Evolutionary conservation across 2,329 filamentous ascomycete genomes (phyloP).

Genomic region (Colletotrichum sojae): DNA sequence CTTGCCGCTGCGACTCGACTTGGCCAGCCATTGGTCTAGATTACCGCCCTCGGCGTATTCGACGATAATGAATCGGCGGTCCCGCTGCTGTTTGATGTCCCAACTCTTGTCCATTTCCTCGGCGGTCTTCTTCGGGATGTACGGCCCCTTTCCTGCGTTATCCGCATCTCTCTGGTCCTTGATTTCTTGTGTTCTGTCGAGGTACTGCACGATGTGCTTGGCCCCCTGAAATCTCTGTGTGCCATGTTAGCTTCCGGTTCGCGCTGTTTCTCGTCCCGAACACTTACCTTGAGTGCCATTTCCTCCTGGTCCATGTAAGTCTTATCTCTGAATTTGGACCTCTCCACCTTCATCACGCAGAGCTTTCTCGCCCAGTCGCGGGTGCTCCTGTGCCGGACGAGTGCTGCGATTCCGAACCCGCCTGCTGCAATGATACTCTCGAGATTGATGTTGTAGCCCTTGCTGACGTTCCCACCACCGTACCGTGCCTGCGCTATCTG

Average conservation of each 20-base stretch:
- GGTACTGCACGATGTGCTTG: constrained; percentile 47
- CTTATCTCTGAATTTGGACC: not conserved
- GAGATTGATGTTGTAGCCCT: constrained; percentile 45
- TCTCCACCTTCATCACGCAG: constrained; percentile 34
- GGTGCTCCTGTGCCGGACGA: constrained; percentile 29
- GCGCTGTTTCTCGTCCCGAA: not conserved
- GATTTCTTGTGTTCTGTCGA: constrained; percentile 43
- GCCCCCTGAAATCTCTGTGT: constrained; percentile 45
- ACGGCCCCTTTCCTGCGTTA: not conserved
- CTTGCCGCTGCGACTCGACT: constrained; percentile 18
- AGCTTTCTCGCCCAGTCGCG: not conserved
- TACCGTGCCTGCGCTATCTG: not conserved
- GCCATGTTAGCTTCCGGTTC: constrained; percentile 3
- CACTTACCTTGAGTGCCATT: constrained; percentile 28
- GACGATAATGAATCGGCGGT: constrained; percentile 43
- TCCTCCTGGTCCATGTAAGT: constrained; percentile 25
- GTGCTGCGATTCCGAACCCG: constrained; percentile 45
- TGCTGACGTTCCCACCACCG: not conserved
- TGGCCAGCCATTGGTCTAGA: constrained; percentile 34
- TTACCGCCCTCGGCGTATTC: constrained; percentile 47
- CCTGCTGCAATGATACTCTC: constrained; percentile 47
- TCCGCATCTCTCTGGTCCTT: constrained; percentile 17
- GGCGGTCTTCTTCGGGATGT: not conserved
- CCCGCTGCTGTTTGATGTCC: constrained; percentile 22
- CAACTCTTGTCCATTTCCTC: constrained; percentile 17